A percentile compares a stretch with the other conserved stretches of the same genome.
phyloP scores from a whole-genome alignment of 495 filamentous ascomycete genomes.

The Pyrenopolyporus hunteri region DNA sequence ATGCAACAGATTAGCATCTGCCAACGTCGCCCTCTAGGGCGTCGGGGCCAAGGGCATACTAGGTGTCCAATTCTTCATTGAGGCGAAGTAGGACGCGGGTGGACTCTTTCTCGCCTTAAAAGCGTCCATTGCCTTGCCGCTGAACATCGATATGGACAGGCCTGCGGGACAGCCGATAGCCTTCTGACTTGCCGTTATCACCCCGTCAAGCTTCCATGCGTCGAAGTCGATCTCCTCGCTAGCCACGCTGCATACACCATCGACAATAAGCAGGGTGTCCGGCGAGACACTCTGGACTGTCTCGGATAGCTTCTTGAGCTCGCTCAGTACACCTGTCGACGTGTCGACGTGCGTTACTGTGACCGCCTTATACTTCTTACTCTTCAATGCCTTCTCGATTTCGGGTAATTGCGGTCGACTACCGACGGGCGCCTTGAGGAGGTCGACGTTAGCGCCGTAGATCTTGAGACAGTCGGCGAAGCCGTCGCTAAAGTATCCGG shows the following conservation, averaged over 20 bases:
- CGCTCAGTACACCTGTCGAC: conserved; percentile 91
- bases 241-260: conserved; percentile 96
- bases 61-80: conserved; percentile 95
- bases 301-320: conserved; percentile 81
- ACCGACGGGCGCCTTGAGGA: conserved; percentile 87
- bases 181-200: conserved; percentile 94
- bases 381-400: conserved; percentile 82
- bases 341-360: conserved; percentile 98
- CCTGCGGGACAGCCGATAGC: conserved; percentile 94
- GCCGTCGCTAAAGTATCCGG: conserved; percentile 95
- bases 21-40: conserved; percentile 6
- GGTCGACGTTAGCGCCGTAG: conserved; percentile 87
- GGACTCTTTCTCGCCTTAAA: conserved; percentile 81
- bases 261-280: conserved; percentile 86
- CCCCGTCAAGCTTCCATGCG: conserved; percentile 90
- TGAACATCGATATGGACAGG: conserved; percentile 89
- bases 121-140: conserved; percentile 81
- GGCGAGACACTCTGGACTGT: conserved; percentile 85
- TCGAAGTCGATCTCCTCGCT: conserved; percentile 96
- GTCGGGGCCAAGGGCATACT: conserved; percentile 54
- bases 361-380: conserved; percentile 88
- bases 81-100: conserved; percentile 87
- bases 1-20: conserved; percentile 8
- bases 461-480: conserved; percentile 90
- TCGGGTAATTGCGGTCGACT: conserved; percentile 85